Evolutionary conservation across 2,329 filamentous ascomycete species (phyloP).

Genomic region (Sclerotinia subarctica): DNA sequence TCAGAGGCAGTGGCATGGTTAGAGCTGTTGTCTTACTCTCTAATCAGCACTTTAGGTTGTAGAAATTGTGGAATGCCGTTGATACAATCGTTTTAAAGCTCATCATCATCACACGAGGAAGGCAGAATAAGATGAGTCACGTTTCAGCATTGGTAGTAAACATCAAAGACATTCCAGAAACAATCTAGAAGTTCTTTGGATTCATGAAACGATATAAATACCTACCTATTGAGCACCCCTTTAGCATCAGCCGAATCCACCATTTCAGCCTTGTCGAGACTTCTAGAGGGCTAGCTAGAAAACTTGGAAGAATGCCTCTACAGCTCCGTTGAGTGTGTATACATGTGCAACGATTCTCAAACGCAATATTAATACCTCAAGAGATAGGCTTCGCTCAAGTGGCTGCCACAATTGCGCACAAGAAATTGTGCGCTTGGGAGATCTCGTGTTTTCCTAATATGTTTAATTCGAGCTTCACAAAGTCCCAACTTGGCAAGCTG

Average conservation of each 20-base stretch:
- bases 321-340: no score
- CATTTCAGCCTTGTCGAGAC: neutral
- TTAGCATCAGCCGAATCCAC: neutral
- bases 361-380: neutral
- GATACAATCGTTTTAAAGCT: neutral
- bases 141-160: neutral
- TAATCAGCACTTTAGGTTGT: neutral
- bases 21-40: constrained; percentile 22
- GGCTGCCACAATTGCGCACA: neutral
- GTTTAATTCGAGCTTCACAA: neutral
- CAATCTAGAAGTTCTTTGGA: constrained; percentile 2
- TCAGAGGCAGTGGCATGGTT: constrained; percentile 29
- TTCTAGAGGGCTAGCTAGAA: neutral
- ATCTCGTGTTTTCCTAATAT: neutral
- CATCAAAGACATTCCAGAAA: constrained; percentile 1
- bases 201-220: neutral
- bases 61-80: neutral
- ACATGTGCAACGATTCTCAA: neutral
- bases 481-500: neutral
- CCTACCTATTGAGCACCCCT: neutral
- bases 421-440: neutral
- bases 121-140: neutral
- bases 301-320: neutral
- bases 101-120: neutral
- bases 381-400: neutral